Evolutionary conservation across 352 stramenopile species (phyloP).

Genomic region (Pythium phragmiticola): DNA sequence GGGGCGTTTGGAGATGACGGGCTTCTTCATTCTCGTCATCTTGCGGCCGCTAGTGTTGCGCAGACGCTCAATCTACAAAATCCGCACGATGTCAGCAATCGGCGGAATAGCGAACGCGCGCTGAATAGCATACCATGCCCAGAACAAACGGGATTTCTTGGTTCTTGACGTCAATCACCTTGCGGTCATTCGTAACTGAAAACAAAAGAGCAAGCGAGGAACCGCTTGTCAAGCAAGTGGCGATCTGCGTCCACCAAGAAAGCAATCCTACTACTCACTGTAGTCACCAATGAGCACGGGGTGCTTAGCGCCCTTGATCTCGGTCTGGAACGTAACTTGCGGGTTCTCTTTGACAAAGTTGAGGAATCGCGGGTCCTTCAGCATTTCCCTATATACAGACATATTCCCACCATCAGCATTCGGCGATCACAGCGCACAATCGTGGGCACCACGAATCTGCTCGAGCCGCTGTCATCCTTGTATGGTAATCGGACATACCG

Average conservation of each 20-base stretch:
- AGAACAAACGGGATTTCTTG: slow-evolving; percentile 82
- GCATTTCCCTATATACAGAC: slow-evolving; percentile 45
- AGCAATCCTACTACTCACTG: slow-evolving; percentile 38
- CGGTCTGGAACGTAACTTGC: slow-evolving; percentile 80
- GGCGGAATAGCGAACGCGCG: neutral
- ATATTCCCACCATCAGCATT: slow-evolving; percentile 3
- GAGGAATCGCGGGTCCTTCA: slow-evolving; percentile 74
- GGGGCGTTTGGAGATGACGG: slow-evolving; percentile 75
- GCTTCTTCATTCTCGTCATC: slow-evolving; percentile 87
- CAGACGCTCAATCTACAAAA: slow-evolving; percentile 66
- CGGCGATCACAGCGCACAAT: neutral
- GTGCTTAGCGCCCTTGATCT: slow-evolving; percentile 83
- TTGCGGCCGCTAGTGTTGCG: slow-evolving; percentile 86
- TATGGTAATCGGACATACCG: slow-evolving; percentile 27
- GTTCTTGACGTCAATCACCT: slow-evolving; percentile 89
- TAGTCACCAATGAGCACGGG: slow-evolving; percentile 85
- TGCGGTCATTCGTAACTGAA: slow-evolving; percentile 74
- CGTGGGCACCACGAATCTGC: neutral
- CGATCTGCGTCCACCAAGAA: neutral
- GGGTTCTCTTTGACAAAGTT: slow-evolving; percentile 87
- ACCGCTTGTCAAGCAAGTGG: neutral
- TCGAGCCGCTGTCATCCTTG: neutral
- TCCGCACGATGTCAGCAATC: neutral
- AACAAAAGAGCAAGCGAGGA: slow-evolving; percentile 1
- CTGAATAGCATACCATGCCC: slow-evolving; percentile 50